Conservation (phyloP, 2,329 filamentous ascomycete species). For the Akanthomyces dipterigenus region DNA sequence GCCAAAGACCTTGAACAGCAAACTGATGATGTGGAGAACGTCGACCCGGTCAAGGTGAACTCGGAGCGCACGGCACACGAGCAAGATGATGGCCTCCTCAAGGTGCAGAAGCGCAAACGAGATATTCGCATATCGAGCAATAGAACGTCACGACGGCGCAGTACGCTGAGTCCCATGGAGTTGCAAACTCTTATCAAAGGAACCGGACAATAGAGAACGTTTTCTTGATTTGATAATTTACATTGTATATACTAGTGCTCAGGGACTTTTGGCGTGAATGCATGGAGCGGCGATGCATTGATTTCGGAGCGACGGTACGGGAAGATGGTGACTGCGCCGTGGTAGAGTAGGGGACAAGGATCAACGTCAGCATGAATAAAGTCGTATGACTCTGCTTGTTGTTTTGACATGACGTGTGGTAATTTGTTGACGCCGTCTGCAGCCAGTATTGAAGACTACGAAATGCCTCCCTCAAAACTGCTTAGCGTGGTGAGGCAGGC, state of each 20-base stretch:
- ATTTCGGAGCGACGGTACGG: neutral
- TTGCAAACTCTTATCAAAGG: conserved; percentile 57
- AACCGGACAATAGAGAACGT: conserved; percentile 30
- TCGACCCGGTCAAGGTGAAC: conserved; percentile 32
- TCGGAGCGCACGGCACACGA: conserved; percentile 12
- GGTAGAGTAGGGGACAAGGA: neutral
- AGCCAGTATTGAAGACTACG: neutral
- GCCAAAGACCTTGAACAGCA: neutral
- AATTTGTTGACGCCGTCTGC: neutral
- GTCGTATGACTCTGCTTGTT: neutral
- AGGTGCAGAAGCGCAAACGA: conserved; percentile 40
- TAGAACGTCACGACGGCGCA: conserved; percentile 57
- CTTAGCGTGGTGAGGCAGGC: neutral
- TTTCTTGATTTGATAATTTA: neutral
- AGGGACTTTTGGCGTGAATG: neutral
- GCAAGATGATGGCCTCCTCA: conserved; percentile 17
- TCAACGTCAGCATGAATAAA: neutral
- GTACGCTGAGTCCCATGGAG: conserved; percentile 70
- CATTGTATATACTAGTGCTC: neutral
- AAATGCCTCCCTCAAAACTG: neutral
- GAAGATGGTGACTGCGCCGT: neutral
- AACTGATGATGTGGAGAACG: conserved; percentile 18
- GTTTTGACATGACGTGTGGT: neutral
- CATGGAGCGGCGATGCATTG: neutral
- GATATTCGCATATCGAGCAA: conserved; percentile 45